phyloP scores from a whole-genome alignment of 257 asterid species.

The Solanum megistacrolobum region DNA sequence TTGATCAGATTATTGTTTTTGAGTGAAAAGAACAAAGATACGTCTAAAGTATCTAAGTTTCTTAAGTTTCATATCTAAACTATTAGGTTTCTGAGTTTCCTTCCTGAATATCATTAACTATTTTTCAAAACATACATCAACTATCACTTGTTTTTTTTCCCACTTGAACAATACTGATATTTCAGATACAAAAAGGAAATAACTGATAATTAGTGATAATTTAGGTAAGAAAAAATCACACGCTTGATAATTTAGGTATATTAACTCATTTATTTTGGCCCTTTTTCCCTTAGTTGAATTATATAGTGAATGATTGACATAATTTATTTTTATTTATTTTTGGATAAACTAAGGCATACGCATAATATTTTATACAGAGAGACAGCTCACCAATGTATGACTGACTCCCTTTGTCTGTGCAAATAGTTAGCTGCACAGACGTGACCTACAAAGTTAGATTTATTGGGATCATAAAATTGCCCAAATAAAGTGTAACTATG shows the following conservation, averaged over 20 bases:
- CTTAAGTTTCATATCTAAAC: background rate
- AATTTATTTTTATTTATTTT: background rate
- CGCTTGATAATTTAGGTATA: background rate
- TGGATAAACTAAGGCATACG: background rate
- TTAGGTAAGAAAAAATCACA: background rate
- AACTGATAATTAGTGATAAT: background rate
- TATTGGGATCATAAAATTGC: background rate
- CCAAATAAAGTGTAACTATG: background rate
- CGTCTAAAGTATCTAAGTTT: background rate
- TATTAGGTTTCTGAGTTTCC: background rate
- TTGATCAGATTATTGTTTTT: background rate
- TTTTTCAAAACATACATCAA: background rate
- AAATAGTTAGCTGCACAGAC: background rate
- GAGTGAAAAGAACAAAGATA: background rate
- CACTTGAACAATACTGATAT: background rate
- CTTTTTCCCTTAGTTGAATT: background rate
- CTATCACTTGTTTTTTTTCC: background rate
- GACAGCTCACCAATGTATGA: background rate
- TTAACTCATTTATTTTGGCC: background rate
- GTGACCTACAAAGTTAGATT: background rate
- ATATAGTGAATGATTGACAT: background rate
- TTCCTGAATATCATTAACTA: background rate
- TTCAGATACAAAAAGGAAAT: background rate
- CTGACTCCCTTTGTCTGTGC: background rate
- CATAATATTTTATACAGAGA: background rate